These are phyloP conservation scores for Iris pallida DNA, from an alignment of 116 monocot species.

Conservation along the genomic window DNA sequence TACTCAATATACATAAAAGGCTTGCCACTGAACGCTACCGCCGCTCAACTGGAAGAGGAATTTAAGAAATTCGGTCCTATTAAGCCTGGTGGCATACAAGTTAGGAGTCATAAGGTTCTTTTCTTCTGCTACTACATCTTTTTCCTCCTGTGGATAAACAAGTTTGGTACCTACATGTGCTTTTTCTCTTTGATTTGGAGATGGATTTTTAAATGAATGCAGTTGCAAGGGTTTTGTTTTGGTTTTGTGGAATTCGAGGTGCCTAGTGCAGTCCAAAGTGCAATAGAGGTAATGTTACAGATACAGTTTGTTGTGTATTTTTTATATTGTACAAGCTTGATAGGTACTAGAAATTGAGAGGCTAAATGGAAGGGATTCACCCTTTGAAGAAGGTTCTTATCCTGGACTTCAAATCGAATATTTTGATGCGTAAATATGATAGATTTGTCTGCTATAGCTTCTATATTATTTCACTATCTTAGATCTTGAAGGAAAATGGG, in stretches of 20 bases:
- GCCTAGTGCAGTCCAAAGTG: constrained; percentile 75
- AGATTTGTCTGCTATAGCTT: too few relatives aligned
- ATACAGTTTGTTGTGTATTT: too few relatives aligned
- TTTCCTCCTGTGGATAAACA: not conserved
- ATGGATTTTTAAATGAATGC: constrained; percentile 14
- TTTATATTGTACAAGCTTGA: too few relatives aligned
- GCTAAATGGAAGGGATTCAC: too few relatives aligned
- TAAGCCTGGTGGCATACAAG: constrained; percentile 78
- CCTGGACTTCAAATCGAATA: too few relatives aligned
- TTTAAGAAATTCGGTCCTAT: constrained; percentile 89
- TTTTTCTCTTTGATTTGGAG: not conserved
- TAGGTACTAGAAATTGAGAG: too few relatives aligned
- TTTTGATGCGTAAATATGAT: too few relatives aligned
- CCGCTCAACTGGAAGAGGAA: constrained; percentile 72
- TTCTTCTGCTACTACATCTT: not conserved
- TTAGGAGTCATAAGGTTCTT: constrained; percentile 90
- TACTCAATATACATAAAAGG: constrained; percentile 78
- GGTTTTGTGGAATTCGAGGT: constrained; percentile 95
- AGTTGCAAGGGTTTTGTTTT: constrained; percentile 91
- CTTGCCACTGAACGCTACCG: constrained; percentile 66
- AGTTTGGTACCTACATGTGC: not conserved
- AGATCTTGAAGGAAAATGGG: too few relatives aligned
- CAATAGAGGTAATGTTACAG: constrained; percentile 60
- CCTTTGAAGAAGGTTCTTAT: too few relatives aligned
- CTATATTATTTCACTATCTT: too few relatives aligned